A percentile compares a stretch with the other conserved stretches of the same genome.
These are phyloP conservation scores for Coemansia sp. DNA, from an alignment of 192 early-diverging fungal species.

Conservation along the genomic window DNA sequence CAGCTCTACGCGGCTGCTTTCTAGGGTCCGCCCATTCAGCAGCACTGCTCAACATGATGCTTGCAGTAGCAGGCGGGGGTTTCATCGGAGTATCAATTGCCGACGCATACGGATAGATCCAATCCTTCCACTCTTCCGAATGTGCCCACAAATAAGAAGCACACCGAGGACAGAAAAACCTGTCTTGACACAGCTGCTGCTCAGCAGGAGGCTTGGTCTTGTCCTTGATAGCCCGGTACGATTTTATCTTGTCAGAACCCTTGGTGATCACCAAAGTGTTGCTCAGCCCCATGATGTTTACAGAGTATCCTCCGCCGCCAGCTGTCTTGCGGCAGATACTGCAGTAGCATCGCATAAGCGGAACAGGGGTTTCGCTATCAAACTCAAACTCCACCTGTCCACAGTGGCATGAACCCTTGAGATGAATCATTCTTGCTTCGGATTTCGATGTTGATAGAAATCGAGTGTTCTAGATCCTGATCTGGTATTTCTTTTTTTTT, in stretches of 20 bases:
- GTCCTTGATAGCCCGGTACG: slow-evolving; percentile 50
- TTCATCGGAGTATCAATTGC: slow-evolving; percentile 62
- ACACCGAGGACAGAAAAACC: slow-evolving; percentile 61
- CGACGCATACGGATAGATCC: slow-evolving; percentile 56
- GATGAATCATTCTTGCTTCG: slow-evolving; percentile 37
- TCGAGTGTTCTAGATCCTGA: background rate
- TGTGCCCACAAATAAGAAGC: slow-evolving; percentile 57
- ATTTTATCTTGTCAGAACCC: slow-evolving; percentile 38
- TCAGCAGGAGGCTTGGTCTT: slow-evolving; percentile 31
- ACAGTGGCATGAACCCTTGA: slow-evolving; percentile 67
- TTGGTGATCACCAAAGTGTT: slow-evolving; percentile 36
- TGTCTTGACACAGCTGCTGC: slow-evolving; percentile 52
- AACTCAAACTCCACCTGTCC: slow-evolving; percentile 58
- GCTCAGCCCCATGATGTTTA: slow-evolving; percentile 59
- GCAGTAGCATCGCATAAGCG: slow-evolving; percentile 63
- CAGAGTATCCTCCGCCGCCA: slow-evolving; percentile 59
- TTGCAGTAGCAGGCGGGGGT: slow-evolving; percentile 24
- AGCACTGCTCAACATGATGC: slow-evolving; percentile 54
- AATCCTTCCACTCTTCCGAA: slow-evolving; percentile 22
- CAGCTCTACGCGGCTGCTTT: background rate
- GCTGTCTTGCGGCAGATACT: slow-evolving; percentile 66
- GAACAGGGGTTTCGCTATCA: slow-evolving; percentile 54
- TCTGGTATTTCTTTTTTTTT: background rate
- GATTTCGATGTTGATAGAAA: background rate
- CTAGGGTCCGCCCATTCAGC: slow-evolving; percentile 55